phyloP scores from a whole-genome alignment of 2,329 filamentous ascomycete species.

The Aspergillus melleus region DNA sequence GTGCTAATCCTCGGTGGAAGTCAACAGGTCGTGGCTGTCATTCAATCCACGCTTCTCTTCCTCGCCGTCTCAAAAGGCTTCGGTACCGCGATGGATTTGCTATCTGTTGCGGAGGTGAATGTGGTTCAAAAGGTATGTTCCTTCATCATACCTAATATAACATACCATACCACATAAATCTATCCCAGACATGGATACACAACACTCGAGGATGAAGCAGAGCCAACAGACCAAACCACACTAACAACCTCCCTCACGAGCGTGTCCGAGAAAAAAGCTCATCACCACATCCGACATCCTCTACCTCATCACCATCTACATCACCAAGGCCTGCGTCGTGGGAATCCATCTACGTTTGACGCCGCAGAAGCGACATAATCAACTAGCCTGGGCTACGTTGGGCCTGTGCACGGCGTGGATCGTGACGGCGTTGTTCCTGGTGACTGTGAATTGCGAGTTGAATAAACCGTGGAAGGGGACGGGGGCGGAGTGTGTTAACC shows the following conservation, averaged over 20 bases:
- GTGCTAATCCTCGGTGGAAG: too few relatives aligned
- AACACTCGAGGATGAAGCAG: too few relatives aligned
- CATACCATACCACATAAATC: too few relatives aligned
- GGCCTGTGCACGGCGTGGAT: conserved; percentile 38
- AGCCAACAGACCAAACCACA: too few relatives aligned
- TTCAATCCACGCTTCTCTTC: conserved; percentile 35
- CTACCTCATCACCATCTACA: conserved; percentile 43
- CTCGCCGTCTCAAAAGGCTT: conserved; percentile 33
- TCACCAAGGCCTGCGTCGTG: conserved; percentile 40
- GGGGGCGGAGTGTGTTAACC: conserved; percentile 25
- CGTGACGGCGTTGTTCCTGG: conserved; percentile 41
- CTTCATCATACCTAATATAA: too few relatives aligned
- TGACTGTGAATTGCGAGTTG: conserved; percentile 44
- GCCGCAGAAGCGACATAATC: conserved; percentile 42
- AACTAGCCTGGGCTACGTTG: conserved; percentile 37
- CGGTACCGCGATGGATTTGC: conserved; percentile 32
- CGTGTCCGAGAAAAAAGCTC: conserved; percentile 14
- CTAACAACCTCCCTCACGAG: not conserved
- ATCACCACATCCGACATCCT: conserved; percentile 44
- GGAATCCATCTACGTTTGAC: conserved; percentile 49
- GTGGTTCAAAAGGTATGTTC: conserved; percentile 29
- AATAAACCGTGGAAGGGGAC: conserved; percentile 35
- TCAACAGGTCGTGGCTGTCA: conserved; percentile 27
- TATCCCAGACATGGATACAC: not conserved
- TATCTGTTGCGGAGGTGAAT: conserved; percentile 22